Base-by-base conservation (phyloP, 73 alveolate species). In the Paramecium caudatum region DNA sequence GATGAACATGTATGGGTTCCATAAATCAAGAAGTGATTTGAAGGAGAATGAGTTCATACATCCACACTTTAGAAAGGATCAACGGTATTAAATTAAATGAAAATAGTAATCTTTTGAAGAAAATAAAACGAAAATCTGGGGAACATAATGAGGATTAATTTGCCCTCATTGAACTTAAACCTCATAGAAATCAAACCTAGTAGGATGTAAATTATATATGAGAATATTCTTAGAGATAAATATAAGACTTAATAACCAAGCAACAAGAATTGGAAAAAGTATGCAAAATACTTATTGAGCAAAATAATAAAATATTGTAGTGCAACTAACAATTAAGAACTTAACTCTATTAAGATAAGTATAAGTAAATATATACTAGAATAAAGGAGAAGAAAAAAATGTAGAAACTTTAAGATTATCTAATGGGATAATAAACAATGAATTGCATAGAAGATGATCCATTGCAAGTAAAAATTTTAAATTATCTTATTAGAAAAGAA, bases 1-100 rank as follows among this genome's bases (percentile, higher is more conserved):
- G 88, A 95, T 97, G 94, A 97, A 97, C 78, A 97, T 97, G 99
- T 97, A 97, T 91, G 99, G 96, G 84, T 97, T 97, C 91, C 99
- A 97, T 69, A 97, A 97, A 91, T 94, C 97, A 43, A 37, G 88
- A 43, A 74, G 88, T 43, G 88, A 74, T 45, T 41, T 19, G 6
- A 74, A 74, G 30, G 88, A 74, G 46, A 74, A 74, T 21, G 88
- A 74, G 21, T 74, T 74, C 15, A 45, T 74, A 21, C 88, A 74
- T 43, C 88, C 88, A n/a, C 47, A 74, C 32, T 74, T 74, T 74
- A 74, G 43, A 10, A 74, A 74, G 69, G 88, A 74, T 45, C 15
- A 74, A 74, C 7, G 45, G 88, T 74, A 27, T 15, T n/a, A 41
- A 39, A 8, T 21, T 39, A 39, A 21, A 2, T 74, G 15, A 37